Evolutionary conservation across 495 filamentous ascomycete species (phyloP).

Genomic region (Cryomyces minteri): DNA sequence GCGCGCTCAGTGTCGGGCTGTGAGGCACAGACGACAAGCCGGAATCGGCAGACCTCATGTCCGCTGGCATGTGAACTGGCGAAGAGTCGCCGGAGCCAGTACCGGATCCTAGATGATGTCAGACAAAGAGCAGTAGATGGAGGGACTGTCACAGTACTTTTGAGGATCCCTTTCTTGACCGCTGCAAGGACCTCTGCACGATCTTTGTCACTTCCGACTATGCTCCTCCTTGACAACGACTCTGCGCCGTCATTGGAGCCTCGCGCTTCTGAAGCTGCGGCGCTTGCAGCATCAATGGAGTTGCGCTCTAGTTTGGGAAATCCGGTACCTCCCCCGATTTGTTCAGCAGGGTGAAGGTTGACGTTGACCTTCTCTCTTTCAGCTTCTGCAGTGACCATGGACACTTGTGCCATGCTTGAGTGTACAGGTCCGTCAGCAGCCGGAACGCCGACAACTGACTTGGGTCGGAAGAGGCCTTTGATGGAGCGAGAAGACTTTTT

Average conservation of each 20-base stretch:
- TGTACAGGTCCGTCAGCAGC: conserved; percentile 47
- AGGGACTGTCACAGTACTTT: conserved; percentile 44
- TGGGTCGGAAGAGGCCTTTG: conserved; percentile 87
- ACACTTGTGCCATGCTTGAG: conserved; percentile 58
- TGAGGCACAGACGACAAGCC: background rate
- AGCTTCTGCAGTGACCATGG: conserved; percentile 90
- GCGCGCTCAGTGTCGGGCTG: conserved; percentile 54
- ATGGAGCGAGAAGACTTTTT: conserved; percentile 81
- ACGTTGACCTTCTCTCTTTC: conserved; percentile 74
- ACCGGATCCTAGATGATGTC: conserved; percentile 26
- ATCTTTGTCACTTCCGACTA: conserved; percentile 78
- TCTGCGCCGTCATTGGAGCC: conserved; percentile 34
- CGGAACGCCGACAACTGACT: conserved; percentile 67
- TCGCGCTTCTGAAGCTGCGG: conserved; percentile 17
- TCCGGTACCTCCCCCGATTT: conserved; percentile 56
- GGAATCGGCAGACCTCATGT: conserved; percentile 18
- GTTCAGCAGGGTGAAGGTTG: conserved; percentile 49
- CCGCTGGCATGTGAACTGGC: conserved; percentile 39
- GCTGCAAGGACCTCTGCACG: conserved; percentile 79
- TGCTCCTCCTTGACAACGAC: conserved; percentile 55
- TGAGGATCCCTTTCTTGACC: conserved; percentile 85
- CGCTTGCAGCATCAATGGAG: conserved; percentile 41
- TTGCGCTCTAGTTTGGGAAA: conserved; percentile 79
- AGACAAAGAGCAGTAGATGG: conserved; percentile 1
- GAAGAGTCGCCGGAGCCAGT: conserved; percentile 49